Percentiles rank a stretch among this genome's conserved stretches.
Conservation (phyloP, 805 yeast species). For the Schizosaccharomyces cryophilus region DNA sequence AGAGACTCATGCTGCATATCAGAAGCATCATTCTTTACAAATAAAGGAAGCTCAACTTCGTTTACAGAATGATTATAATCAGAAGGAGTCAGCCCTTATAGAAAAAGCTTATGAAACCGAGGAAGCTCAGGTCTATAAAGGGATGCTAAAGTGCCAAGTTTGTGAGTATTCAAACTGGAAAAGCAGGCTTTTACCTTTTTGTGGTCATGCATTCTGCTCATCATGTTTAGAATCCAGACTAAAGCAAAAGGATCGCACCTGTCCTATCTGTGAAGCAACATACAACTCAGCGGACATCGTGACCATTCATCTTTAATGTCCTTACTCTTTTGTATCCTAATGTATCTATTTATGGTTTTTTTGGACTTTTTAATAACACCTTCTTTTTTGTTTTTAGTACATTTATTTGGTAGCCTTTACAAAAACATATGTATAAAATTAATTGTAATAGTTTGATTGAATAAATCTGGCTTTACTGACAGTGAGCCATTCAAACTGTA, state of each 20-base stretch:
- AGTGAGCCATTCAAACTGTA: too few relatives aligned
- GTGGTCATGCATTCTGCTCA: constrained; percentile 87
- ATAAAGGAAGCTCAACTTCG: neutral
- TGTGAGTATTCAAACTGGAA: constrained; percentile 79
- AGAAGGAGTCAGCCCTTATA: neutral
- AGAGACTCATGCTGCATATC: neutral
- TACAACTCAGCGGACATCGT: constrained; percentile 66
- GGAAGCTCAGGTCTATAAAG: neutral
- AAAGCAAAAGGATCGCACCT: constrained; percentile 72
- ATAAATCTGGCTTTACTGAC: too few relatives aligned
- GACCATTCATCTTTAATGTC: constrained; percentile 43
- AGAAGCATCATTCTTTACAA: neutral
- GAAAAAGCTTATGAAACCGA: neutral
- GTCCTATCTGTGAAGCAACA: constrained; percentile 82
- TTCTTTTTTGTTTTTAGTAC: too few relatives aligned
- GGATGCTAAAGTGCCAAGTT: constrained; percentile 70
- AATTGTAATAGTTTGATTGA: too few relatives aligned
- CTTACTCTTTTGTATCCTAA: neutral
- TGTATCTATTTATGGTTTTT: neutral
- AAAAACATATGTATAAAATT: too few relatives aligned
- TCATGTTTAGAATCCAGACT: constrained; percentile 73
- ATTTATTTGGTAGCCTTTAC: too few relatives aligned
- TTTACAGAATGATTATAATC: neutral
- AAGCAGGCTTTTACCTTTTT: constrained; percentile 62
- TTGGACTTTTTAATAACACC: neutral